These are phyloP conservation scores for Xylaria acuta DNA, from an alignment of 495 filamentous ascomycete species.

Conservation along the genomic window DNA sequence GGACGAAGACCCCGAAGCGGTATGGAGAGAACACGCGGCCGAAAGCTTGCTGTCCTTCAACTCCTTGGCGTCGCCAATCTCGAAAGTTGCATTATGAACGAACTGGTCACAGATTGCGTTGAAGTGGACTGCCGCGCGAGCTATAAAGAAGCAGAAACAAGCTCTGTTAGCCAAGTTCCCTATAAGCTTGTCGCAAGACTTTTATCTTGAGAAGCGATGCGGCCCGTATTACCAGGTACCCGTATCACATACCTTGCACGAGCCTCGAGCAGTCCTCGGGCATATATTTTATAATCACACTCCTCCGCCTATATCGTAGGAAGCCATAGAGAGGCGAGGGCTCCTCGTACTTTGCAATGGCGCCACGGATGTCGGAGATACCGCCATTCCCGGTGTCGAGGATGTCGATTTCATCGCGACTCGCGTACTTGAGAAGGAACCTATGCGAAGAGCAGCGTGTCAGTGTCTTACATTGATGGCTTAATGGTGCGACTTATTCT, in stretches of 20 bases:
- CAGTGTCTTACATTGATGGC: constrained; percentile 12
- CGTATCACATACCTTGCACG: constrained; percentile 73
- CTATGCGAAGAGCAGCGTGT: constrained; percentile 54
- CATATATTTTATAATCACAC: constrained; percentile 89
- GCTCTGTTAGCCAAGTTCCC: constrained; percentile 14
- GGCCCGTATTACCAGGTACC: constrained; percentile 11
- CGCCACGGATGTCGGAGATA: constrained; percentile 79
- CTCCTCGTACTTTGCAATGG: constrained; percentile 79
- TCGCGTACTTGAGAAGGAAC: constrained; percentile 92
- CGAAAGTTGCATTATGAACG: constrained; percentile 82
- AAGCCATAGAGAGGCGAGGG: constrained; percentile 91
- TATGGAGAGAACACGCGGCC: constrained; percentile 87
- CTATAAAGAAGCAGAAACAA: constrained; percentile 50
- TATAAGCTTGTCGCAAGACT: background rate
- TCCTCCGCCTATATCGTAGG: constrained; percentile 85
- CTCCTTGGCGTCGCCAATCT: constrained; percentile 73
- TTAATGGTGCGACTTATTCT: background rate
- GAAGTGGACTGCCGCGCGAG: constrained; percentile 93
- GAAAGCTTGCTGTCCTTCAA: constrained; percentile 87
- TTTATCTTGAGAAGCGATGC: constrained; percentile 11
- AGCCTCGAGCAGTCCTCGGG: constrained; percentile 89
- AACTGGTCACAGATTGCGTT: constrained; percentile 85
- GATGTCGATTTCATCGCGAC: constrained; percentile 86
- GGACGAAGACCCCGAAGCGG: constrained; percentile 83
- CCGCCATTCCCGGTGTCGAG: constrained; percentile 80